Base-by-base conservation (phyloP, 2,329 filamentous ascomycete genomes). In the Colletotrichum sp. region DNA sequence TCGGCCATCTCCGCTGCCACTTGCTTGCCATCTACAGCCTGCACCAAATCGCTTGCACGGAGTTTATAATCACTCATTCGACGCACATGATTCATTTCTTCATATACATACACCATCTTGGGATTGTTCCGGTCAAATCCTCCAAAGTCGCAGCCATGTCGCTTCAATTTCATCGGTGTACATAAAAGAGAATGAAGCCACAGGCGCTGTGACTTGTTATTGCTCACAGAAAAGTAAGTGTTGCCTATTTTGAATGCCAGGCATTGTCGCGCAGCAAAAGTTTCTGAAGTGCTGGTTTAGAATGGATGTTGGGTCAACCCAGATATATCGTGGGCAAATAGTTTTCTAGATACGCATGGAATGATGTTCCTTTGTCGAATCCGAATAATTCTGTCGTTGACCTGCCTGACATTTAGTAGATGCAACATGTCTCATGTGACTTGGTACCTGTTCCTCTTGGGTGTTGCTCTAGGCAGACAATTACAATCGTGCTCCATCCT, bases 61-160 rank as follows among this genome's bases (percentile, higher is more conserved):
- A 66, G 55, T 8, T 51, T 34, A 58, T 70, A 70, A 62, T 67
- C 72, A 55, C n/a, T 69, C 57, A 33, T 74, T 74, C 72, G 36
- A 74, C 69, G 68, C 71, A 74, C 72, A 74, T 74, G 72, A 72
- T 67, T 72, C 58, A 66, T 70, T 38, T 67, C 43, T 33, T 62
- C 69, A 58, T 63, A 64, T 72, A 74, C 62, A 71, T 71, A 73
- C 65, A 63, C 47, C 57, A 31, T 27, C 43, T 54, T 9, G 38
- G 57, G 31, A 13, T 16, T 18, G 3, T 57, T 51, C 8, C 57
- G 29, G 21, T 13, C 63, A 57, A 47, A 58, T 47, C 55, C n/a
- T 31, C 18, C 29, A 24, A 21, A 8, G 47, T 33, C 61, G 62
- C 24, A 27, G 55, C n/a, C 36, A 51, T 63, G 57, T 47, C 12